Evolutionary conservation across 2,329 filamentous ascomycete genomes (phyloP).

Genomic region (Phialophora verrucosa): DNA sequence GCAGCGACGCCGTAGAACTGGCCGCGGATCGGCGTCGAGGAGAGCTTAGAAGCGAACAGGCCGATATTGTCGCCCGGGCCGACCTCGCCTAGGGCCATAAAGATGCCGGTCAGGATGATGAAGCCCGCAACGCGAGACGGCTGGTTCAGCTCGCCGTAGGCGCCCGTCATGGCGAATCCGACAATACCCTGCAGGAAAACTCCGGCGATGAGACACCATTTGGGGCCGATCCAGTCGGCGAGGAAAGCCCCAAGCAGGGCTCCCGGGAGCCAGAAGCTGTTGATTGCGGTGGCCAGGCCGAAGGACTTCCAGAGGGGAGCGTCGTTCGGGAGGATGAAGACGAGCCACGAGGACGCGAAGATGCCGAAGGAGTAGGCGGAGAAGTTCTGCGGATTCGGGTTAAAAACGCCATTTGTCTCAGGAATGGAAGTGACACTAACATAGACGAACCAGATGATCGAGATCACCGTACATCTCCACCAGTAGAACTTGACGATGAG

Average conservation of each 20-base stretch:
- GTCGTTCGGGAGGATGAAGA: conserved; percentile 64
- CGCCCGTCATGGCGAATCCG: conserved; percentile 87
- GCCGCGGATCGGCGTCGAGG: conserved; percentile 82
- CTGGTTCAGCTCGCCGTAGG: conserved; percentile 71
- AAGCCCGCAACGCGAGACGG: conserved; percentile 73
- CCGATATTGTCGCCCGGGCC: conserved; percentile 93
- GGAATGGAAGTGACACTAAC: conserved; percentile 40
- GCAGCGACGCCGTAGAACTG: conserved; percentile 66
- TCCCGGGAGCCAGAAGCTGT: conserved; percentile 86
- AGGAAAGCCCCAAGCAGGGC: conserved; percentile 77
- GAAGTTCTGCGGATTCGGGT: conserved; percentile 60
- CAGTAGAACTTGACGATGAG: conserved; percentile 72
- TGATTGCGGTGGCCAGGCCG: conserved; percentile 88
- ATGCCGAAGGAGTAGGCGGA: conserved; percentile 84
- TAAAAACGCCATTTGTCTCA: not conserved
- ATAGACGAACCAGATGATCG: conserved; percentile 83
- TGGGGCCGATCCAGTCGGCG: conserved; percentile 79
- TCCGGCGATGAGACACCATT: conserved; percentile 72
- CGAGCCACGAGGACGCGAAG: conserved; percentile 70
- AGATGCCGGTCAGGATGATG: conserved; percentile 78
- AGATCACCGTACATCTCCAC: conserved; percentile 70
- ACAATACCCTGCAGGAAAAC: conserved; percentile 75
- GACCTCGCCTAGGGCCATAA: conserved; percentile 77
- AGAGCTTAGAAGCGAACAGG: conserved; percentile 83
- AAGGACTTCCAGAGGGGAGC: conserved; percentile 76